Percentiles rank a stretch among this genome's conserved stretches.
Evolutionary conservation across 1,284 basidiomycete species (phyloP).

Genomic region (Cutaneotrichosporon sp.): DNA sequence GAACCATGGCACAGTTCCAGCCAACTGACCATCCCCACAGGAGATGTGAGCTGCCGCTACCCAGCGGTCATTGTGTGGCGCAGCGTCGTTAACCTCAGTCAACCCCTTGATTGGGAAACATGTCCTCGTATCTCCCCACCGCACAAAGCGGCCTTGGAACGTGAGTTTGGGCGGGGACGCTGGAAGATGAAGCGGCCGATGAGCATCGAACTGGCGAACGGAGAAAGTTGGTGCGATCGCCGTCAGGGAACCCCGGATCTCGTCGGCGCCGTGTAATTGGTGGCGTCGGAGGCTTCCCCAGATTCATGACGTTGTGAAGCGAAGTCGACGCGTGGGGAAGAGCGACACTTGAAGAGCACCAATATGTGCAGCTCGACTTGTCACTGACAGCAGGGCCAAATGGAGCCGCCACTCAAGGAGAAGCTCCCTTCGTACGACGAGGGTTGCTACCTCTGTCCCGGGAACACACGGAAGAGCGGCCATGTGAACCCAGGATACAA

Average conservation of each 20-base stretch:
- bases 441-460: constrained; percentile 84
- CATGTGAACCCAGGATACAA: constrained; percentile 65
- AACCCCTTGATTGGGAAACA: constrained; percentile 52
- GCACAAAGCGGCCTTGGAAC: constrained; percentile 49
- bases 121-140: constrained; percentile 77
- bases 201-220: too few relatives aligned
- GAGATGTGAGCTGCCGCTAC: constrained; percentile 28
- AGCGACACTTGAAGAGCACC: not conserved
- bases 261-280: not conserved
- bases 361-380: not conserved
- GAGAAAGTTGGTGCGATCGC: not conserved
- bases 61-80: not conserved
- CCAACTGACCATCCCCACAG: constrained; percentile 45
- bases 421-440: constrained; percentile 67
- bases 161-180: too few relatives aligned
- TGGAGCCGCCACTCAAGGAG: constrained; percentile 59
- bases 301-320: too few relatives aligned
- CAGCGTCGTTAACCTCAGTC: constrained; percentile 20
- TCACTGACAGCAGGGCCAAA: constrained; percentile 65
- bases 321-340: not conserved
- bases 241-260: not conserved
- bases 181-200: too few relatives aligned
- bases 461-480: constrained; percentile 75
- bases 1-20: constrained; percentile 28
- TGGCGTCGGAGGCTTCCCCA: not conserved